Evolutionary conservation across 164 flowering plant species (phyloP), one percentile per base, ranked within the genome.

Genomic region (Santalum album): DNA sequence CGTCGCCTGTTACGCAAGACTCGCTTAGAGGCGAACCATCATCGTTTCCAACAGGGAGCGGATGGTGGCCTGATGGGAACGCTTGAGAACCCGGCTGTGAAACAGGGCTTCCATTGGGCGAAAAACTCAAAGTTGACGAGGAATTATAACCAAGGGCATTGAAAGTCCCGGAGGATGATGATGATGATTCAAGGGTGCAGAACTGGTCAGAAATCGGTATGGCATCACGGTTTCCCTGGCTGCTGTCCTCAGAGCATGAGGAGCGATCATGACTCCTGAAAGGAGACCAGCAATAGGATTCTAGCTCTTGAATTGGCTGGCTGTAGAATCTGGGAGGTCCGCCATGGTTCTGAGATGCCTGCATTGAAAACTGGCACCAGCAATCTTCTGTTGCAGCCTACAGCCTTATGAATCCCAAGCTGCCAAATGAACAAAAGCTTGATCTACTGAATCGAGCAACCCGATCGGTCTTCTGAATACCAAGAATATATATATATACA

Each of bases 111-210:
- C 69, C 74, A 24, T 54, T 62, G 15, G 82, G 63, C 21, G 83
- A 74, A 58, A 77, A 71, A 65, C 76, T 76, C 21, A 56, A 59
- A 10, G 75, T 61, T 25, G 87, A 75, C 2, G 80, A 56, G n/a
- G 85, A 74, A 59, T 69, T 69, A 58, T 63, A 52, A 35, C 59
- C 42, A 21, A 56, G 45, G 51, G 60, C 57, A 59, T 56, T 24
- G 23, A 58, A 69, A 5, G 56, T 62, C 50, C 55, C 65, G n/a
- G n/a, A n/a, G n/a, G n/a, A n/a, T 17, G 47, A 3, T 0, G 74
- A 64, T 20, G 81, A 76, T 40, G 83, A 78, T 47, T 84, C 91
- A 22, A 74, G 64, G 40, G 80, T 76, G 69, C 78, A 66, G 62
- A 58, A 63, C 27, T 49, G 69, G 18, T 61, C 80, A 38, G 69